phyloP scores from a whole-genome alignment of 1,284 basidiomycete species.

The Amylostereum areolatum region DNA sequence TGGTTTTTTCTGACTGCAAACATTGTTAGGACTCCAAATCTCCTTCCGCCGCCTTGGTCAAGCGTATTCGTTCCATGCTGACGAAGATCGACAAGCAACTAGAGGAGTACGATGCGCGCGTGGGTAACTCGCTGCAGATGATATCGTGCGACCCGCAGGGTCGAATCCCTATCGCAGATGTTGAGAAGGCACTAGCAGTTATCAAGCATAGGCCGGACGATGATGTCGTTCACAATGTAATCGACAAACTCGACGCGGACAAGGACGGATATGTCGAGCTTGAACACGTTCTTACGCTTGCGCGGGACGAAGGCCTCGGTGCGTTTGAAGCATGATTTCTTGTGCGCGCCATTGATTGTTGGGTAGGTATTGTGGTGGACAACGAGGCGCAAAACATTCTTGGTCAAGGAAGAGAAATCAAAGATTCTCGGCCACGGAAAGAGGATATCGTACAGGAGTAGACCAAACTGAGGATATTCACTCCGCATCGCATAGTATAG shows the following conservation, averaged over 20 bases:
- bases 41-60: conserved; percentile 79
- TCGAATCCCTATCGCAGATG: conserved; percentile 85
- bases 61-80: conserved; percentile 93
- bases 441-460: conserved; percentile 80
- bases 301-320: conserved; percentile 77
- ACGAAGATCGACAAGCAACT: conserved; percentile 94
- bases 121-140: conserved; percentile 90
- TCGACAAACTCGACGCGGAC: conserved; percentile 94
- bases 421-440: conserved; percentile 72
- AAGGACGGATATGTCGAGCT: conserved; percentile 92
- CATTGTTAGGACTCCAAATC: conserved; percentile 62
- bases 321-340: conserved; percentile 18
- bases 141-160: conserved; percentile 92
- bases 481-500: too few relatives aligned
- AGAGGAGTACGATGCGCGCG: conserved; percentile 86
- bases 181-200: conserved; percentile 86
- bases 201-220: conserved; percentile 94
- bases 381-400: conserved; percentile 70
- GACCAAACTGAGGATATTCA: too few relatives aligned
- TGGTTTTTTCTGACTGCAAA: not conserved
- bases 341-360: conserved; percentile 10
- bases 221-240: conserved; percentile 82
- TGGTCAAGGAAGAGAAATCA: conserved; percentile 70
- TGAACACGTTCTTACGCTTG: conserved; percentile 75
- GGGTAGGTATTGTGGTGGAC: conserved; percentile 62